phyloP scores from a whole-genome alignment of 805 yeast genomes.

The Komagataella phaffii region DNA sequence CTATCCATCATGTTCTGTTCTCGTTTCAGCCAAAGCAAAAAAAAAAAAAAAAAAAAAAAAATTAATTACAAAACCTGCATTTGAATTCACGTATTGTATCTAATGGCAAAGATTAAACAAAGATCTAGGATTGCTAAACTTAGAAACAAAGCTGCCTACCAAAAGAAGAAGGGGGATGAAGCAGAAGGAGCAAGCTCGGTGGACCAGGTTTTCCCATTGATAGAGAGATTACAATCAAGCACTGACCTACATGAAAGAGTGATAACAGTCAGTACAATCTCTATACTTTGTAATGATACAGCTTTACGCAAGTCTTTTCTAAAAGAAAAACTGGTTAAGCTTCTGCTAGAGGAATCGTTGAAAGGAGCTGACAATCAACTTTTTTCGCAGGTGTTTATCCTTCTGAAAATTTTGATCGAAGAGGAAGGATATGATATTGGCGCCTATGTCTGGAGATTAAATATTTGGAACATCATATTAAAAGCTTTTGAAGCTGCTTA shows the following conservation, averaged over 20 bases:
- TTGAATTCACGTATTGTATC: not conserved
- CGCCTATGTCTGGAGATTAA: constrained; percentile 61
- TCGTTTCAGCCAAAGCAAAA: not conserved
- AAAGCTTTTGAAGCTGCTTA: constrained; percentile 25
- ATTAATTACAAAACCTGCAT: no score
- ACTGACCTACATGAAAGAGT: constrained; percentile 58
- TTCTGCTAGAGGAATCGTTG: constrained; percentile 48
- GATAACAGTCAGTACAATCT: constrained; percentile 64
- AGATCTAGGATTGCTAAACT: constrained; percentile 35
- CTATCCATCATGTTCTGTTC: not conserved
- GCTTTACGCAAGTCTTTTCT: constrained; percentile 47
- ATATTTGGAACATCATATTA: constrained; percentile 50
- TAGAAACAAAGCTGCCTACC: constrained; percentile 2
- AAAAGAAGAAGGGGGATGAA: not conserved
- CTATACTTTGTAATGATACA: constrained; percentile 58
- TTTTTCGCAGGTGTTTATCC: constrained; percentile 69
- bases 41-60: not conserved
- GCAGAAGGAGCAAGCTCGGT: constrained; percentile 1
- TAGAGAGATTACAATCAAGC: constrained; percentile 44
- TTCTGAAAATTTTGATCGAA: constrained; percentile 64
- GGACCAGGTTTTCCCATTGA: constrained; percentile 53
- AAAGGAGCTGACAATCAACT: constrained; percentile 63
- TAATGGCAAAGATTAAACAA: constrained; percentile 69
- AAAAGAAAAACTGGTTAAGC: constrained; percentile 58
- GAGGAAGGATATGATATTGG: constrained; percentile 85